Conservation (phyloP, 805 yeast species). For the Cyberlindnera amylophila region DNA sequence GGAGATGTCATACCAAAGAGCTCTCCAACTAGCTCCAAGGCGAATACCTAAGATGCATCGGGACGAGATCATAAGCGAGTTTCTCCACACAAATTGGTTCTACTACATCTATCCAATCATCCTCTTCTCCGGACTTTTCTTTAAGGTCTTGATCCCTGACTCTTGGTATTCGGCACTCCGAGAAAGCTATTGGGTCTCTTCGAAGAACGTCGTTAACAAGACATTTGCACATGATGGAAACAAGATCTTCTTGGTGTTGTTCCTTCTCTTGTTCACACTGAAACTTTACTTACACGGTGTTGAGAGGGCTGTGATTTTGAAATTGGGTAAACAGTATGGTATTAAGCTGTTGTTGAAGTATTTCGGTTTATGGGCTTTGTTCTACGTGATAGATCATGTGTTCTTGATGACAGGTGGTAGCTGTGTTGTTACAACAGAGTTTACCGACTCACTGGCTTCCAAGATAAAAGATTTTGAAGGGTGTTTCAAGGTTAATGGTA, state of each 20-base stretch:
- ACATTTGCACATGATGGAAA: conserved; percentile 15
- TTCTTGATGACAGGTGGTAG: conserved; percentile 17
- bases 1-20: no score
- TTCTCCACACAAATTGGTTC: conserved; percentile 4
- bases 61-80: not conserved
- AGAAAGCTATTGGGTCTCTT: conserved; percentile 15
- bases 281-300: not conserved
- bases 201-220: conserved; percentile 10
- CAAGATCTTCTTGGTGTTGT: conserved; percentile 6
- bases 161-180: not conserved
- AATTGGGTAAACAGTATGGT: not conserved
- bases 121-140: conserved; percentile 3
- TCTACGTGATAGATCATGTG: conserved; percentile 13
- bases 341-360: conserved; percentile 6
- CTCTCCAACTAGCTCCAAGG: no score
- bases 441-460: not conserved
- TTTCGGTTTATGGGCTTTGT: conserved; percentile 7
- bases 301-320: not conserved
- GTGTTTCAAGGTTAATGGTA: conserved; percentile 19
- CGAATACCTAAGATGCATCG: not conserved
- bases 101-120: conserved; percentile 9
- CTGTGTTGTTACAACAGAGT: conserved; percentile 7
- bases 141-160: not conserved
- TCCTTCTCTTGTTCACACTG: not conserved
- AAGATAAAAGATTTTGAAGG: not conserved